Evolutionary conservation across 2,329 filamentous ascomycete genomes (phyloP).

Genomic region (Neurospora crassa): DNA sequence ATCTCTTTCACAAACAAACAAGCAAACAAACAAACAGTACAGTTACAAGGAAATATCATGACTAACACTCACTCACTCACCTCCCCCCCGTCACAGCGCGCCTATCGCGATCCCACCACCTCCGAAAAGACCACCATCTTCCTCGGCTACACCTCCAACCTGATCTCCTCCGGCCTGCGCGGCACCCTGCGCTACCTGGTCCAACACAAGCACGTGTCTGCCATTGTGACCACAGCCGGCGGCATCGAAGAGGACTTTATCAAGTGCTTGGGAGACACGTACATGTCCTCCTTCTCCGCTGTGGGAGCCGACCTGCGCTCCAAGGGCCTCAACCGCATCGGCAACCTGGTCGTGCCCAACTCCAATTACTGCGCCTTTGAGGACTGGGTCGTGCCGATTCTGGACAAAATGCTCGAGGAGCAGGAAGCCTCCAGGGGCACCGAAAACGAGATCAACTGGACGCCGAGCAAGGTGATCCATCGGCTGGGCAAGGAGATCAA

Average conservation of each 20-base stretch:
- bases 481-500: slow-evolving; percentile 90
- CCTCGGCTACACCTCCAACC: slow-evolving; percentile 92
- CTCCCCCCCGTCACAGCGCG: slow-evolving; percentile 41
- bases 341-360: slow-evolving; percentile 91
- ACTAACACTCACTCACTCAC: slow-evolving; percentile 9
- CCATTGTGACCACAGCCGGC: slow-evolving; percentile 89
- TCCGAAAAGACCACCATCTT: slow-evolving; percentile 83
- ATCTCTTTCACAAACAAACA: too few species aligned
- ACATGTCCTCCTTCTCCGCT: slow-evolving; percentile 77
- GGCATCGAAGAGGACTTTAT: slow-evolving; percentile 97
- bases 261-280: slow-evolving; percentile 92
- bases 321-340: slow-evolving; percentile 89
- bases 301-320: slow-evolving; percentile 67
- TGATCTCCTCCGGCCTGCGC: slow-evolving; percentile 90
- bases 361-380: slow-evolving; percentile 97
- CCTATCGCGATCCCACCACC: slow-evolving; percentile 73
- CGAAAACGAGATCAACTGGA: slow-evolving; percentile 74
- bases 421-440: slow-evolving; percentile 70
- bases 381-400: slow-evolving; percentile 91
- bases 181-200: slow-evolving; percentile 89
- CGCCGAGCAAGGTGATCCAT: slow-evolving; percentile 83
- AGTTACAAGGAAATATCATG: too few species aligned
- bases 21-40: too few species aligned
- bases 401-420: slow-evolving; percentile 90
- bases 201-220: slow-evolving; percentile 83